These are phyloP conservation scores for Microdochium trichocladiopsis DNA, from an alignment of 2,329 filamentous ascomycete species.

Conservation along the genomic window DNA sequence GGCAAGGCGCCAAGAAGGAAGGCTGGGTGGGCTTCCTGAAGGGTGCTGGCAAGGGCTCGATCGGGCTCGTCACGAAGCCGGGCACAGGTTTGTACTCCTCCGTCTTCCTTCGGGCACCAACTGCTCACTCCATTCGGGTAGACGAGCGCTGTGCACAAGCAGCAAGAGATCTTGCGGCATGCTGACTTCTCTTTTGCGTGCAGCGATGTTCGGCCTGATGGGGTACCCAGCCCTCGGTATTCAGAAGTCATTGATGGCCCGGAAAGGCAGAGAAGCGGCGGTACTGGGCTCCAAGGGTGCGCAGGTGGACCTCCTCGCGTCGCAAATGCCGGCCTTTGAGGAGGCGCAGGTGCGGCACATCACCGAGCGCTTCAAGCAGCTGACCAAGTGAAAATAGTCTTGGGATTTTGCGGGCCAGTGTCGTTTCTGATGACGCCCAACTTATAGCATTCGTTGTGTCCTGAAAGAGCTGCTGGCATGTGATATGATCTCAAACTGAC, in stretches of 20 bases:
- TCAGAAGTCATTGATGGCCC: conserved; percentile 19
- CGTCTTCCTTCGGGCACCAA: background rate
- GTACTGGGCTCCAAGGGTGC: conserved; percentile 1
- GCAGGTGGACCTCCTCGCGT: background rate
- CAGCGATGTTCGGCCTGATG: conserved; percentile 16
- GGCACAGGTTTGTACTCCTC: conserved; percentile 13
- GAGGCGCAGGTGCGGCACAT: background rate
- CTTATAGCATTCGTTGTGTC: too few species aligned
- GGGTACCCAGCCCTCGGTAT: conserved; percentile 24
- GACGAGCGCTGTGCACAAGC: background rate
- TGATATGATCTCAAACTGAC: too few species aligned
- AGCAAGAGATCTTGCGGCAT: background rate
- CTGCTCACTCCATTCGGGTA: background rate
- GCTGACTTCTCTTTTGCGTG: background rate
- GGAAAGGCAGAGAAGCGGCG: conserved; percentile 19
- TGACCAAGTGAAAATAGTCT: too few species aligned
- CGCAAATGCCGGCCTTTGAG: background rate
- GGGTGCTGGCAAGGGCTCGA: conserved; percentile 23
- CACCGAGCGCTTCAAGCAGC: background rate
- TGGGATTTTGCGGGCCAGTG: too few species aligned
- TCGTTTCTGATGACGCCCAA: too few species aligned
- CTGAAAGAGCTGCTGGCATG: too few species aligned
- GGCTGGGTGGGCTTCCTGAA: conserved; percentile 22
- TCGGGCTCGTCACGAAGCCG: conserved; percentile 13
- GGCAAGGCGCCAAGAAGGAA: conserved; percentile 19